A percentile compares a stretch with the other conserved stretches of the same genome.
These are phyloP conservation scores for Auricularia sp. DNA, from an alignment of 768 basidiomycete genomes.

Conservation along the genomic window DNA sequence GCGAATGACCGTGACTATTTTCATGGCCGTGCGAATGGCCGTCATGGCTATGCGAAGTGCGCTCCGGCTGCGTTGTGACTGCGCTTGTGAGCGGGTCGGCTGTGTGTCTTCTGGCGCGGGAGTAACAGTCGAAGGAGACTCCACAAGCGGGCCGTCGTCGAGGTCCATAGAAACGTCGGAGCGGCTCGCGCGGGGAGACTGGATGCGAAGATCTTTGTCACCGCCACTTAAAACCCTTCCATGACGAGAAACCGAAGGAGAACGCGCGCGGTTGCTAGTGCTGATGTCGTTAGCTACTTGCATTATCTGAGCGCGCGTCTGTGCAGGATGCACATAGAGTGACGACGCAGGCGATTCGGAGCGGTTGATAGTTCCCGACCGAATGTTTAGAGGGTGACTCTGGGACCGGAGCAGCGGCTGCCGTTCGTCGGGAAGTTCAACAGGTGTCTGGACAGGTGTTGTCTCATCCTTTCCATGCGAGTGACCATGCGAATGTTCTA, in stretches of 20 bases:
- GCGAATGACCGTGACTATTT: slow-evolving; percentile 32
- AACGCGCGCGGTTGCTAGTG: neutral
- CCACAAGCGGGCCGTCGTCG: neutral
- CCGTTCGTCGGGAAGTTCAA: neutral
- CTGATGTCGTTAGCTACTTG: slow-evolving; percentile 75
- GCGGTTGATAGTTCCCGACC: neutral
- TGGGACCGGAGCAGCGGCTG: neutral
- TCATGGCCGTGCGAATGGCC: slow-evolving; percentile 52
- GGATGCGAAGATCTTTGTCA: neutral
- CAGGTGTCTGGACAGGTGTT: neutral
- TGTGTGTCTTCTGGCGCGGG: neutral
- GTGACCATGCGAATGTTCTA: neutral
- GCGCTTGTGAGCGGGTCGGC: too few relatives aligned
- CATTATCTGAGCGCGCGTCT: slow-evolving; percentile 32
- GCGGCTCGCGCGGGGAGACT: neutral
- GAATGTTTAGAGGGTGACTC: neutral
- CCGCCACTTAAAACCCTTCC: neutral
- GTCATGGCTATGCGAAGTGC: slow-evolving; percentile 29
- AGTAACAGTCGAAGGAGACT: neutral
- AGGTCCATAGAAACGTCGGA: neutral
- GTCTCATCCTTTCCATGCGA: neutral
- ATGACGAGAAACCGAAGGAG: neutral
- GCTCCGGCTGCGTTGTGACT: neutral
- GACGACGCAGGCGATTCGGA: slow-evolving; percentile 38
- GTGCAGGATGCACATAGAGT: slow-evolving; percentile 51